Evolutionary conservation across 177 flowering plant species (phyloP).

Genomic region (Vitis hybrid): DNA sequence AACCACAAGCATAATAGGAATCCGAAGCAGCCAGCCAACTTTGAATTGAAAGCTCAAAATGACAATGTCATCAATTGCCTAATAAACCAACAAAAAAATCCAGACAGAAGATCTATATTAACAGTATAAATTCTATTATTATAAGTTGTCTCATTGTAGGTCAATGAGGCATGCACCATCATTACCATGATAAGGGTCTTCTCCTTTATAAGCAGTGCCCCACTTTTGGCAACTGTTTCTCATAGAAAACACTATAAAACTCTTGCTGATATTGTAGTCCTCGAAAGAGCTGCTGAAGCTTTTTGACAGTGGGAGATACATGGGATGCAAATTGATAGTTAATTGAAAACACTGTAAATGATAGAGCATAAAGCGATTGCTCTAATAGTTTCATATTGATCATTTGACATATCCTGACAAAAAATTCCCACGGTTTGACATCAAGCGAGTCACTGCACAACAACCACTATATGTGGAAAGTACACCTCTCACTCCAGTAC

Average conservation of each 20-base stretch:
- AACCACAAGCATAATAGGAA: conserved; percentile 17
- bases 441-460: too few relatives aligned
- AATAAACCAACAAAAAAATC: background rate
- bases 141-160: conserved; percentile 16
- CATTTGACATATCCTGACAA: background rate
- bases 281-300: background rate
- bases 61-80: conserved; percentile 10
- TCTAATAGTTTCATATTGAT: background rate
- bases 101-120: background rate
- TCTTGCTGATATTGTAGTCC: background rate
- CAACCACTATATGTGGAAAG: too few relatives aligned
- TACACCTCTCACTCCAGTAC: background rate
- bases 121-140: conserved; percentile 1
- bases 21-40: conserved; percentile 4
- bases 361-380: background rate
- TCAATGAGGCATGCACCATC: conserved; percentile 9
- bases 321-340: background rate
- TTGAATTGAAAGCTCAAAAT: background rate
- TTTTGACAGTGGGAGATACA: background rate
- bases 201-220: background rate
- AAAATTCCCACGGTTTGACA: background rate
- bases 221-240: background rate
- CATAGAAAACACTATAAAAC: background rate
- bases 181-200: background rate
- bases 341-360: background rate